Evolutionary conservation across 1,284 basidiomycete genomes (phyloP).

Genomic region (Coniferiporia weirii): DNA sequence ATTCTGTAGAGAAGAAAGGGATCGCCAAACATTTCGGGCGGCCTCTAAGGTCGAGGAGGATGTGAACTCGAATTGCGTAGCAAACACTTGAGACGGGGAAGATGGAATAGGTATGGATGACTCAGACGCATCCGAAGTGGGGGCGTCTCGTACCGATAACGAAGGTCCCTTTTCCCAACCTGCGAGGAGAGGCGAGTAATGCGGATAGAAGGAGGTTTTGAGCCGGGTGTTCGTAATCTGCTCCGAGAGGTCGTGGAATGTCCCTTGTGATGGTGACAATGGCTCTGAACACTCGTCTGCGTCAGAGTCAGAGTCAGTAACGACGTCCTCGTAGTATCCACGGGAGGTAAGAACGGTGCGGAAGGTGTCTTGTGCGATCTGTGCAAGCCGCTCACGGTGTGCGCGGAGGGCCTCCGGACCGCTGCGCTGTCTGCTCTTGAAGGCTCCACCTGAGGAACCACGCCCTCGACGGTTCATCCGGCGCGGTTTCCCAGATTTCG

Average conservation of each 20-base stretch:
- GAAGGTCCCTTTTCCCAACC: conserved; percentile 5
- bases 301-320: conserved; percentile 13
- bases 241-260: conserved; percentile 8
- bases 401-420: conserved; percentile 2
- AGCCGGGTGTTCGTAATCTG: conserved; percentile 1
- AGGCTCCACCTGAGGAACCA: neutral
- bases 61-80: conserved; percentile 9
- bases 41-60: conserved; percentile 10
- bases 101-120: neutral
- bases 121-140: neutral
- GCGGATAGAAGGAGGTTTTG: conserved; percentile 14
- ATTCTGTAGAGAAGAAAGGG: neutral
- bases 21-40: conserved; percentile 5
- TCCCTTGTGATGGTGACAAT: neutral
- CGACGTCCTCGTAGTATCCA: conserved; percentile 11
- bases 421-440: conserved; percentile 1
- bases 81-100: neutral
- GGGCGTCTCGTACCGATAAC: neutral
- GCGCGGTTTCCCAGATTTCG: neutral
- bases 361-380: conserved; percentile 14
- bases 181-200: conserved; percentile 15
- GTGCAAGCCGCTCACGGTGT: conserved; percentile 14
- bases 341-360: conserved; percentile 10
- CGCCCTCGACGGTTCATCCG: neutral
- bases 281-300: neutral